Evolutionary conservation across 306 rosid genomes (phyloP).

Genomic region (Cicer bijugum): DNA sequence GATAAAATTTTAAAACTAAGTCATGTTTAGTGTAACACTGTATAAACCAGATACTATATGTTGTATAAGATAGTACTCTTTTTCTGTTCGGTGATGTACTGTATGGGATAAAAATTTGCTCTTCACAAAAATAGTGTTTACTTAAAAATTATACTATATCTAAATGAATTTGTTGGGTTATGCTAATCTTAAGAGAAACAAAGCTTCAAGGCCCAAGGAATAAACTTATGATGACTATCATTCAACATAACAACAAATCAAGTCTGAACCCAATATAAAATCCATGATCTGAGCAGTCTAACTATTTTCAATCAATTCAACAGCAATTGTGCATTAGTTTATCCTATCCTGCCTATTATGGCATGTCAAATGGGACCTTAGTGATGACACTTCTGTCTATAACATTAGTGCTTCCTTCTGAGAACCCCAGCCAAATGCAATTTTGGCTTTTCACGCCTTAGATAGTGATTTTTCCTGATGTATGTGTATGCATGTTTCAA

Average conservation of each 20-base stretch:
- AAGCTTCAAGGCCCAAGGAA: background rate
- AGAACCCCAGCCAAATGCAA: slow-evolving; percentile 11
- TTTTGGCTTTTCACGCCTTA: slow-evolving; percentile 15
- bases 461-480: background rate
- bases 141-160: background rate
- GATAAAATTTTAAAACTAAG: slow-evolving; percentile 12
- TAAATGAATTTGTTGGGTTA: background rate
- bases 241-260: slow-evolving; percentile 6
- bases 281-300: slow-evolving; percentile 27
- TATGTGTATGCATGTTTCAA: background rate
- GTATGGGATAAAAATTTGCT: background rate
- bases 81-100: slow-evolving; percentile 16
- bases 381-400: background rate
- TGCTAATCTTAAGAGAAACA: slow-evolving; percentile 3
- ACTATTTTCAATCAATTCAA: slow-evolving; percentile 6
- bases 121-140: slow-evolving; percentile 1
- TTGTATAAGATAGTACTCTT: background rate
- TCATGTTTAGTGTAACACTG: slow-evolving; percentile 10
- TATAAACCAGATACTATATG: background rate
- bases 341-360: background rate
- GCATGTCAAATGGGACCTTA: background rate
- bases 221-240: background rate
- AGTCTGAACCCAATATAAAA: background rate
- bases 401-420: slow-evolving; percentile 42
- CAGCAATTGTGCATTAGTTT: background rate